These are phyloP conservation scores for Linnemannia elongata DNA, from an alignment of 192 early-diverging fungal species.

Conservation along the genomic window DNA sequence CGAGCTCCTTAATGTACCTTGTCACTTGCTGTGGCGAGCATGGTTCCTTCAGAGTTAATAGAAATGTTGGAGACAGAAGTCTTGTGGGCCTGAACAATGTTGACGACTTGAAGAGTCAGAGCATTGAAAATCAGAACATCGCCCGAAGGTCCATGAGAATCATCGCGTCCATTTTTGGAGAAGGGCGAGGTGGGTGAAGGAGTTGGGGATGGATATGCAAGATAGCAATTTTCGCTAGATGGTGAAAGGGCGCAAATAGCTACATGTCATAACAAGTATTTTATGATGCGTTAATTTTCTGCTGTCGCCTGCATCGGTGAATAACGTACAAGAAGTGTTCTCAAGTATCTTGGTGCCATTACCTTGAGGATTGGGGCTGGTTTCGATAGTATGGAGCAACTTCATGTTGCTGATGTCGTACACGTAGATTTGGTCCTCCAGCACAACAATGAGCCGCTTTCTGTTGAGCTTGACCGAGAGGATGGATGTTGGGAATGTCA, in stretches of 20 bases:
- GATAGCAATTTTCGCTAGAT: constrained; percentile 91
- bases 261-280: constrained; percentile 14
- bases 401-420: constrained; percentile 99
- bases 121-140: constrained; percentile 95
- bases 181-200: constrained; percentile 69
- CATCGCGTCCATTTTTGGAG: constrained; percentile 58
- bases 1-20: constrained; percentile 67
- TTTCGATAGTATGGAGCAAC: constrained; percentile 93
- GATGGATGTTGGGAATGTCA: constrained; percentile 92
- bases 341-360: neutral
- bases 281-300: neutral
- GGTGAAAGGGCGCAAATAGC: constrained; percentile 93
- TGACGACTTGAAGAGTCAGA: constrained; percentile 85
- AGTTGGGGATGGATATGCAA: constrained; percentile 91
- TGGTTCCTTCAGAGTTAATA: constrained; percentile 89
- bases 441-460: constrained; percentile 89
- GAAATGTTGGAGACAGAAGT: constrained; percentile 83
- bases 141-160: constrained; percentile 67
- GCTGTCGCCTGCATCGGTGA: neutral
- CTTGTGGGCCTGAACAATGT: constrained; percentile 96
- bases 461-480: constrained; percentile 96
- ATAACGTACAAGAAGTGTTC: neutral
- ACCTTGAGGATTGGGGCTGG: constrained; percentile 90
- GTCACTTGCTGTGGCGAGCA: constrained; percentile 95
- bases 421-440: constrained; percentile 96